A percentile compares a stretch with the other conserved stretches of the same genome.
These are phyloP conservation scores for Saksenaea vasiformis DNA, from an alignment of 371 early-diverging fungal species.

Conservation along the genomic window DNA sequence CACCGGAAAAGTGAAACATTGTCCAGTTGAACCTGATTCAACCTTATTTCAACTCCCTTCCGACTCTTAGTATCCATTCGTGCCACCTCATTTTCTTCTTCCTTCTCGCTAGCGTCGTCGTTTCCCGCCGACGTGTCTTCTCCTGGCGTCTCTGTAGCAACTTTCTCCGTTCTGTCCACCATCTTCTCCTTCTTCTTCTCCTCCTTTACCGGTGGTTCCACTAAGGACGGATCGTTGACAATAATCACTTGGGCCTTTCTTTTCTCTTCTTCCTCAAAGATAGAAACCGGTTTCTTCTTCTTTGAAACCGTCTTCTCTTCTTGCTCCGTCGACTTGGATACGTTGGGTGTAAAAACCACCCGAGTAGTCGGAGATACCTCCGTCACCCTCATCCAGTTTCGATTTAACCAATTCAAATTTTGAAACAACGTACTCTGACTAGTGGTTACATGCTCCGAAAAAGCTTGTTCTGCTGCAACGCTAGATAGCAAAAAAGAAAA, in stretches of 20 bases:
- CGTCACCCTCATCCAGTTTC: conserved; percentile 37
- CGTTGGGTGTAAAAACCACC: not conserved
- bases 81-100: not conserved
- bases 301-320: not conserved
- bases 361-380: not conserved
- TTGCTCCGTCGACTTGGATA: not conserved
- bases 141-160: conserved; percentile 13
- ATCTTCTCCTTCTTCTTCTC: conserved; percentile 29
- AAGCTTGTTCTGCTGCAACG: conserved; percentile 48
- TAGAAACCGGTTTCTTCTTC: conserved; percentile 19
- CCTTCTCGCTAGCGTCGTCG: not conserved
- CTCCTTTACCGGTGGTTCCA: conserved; percentile 16
- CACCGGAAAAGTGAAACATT: conserved; percentile 69
- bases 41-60: conserved; percentile 70
- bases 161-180: conserved; percentile 7
- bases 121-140: conserved; percentile 19
- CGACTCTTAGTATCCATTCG: conserved; percentile 30
- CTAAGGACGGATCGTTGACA: conserved; percentile 35
- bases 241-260: conserved; percentile 32
- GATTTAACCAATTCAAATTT: conserved; percentile 69
- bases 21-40: conserved; percentile 57
- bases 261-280: conserved; percentile 20
- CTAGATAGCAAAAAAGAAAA: conserved; percentile 16
- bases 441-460: conserved; percentile 43
- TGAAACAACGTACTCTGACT: conserved; percentile 50